A percentile compares a stretch with the other conserved stretches of the same genome.
These are phyloP conservation scores for Dovyalis caffra DNA, from an alignment of 345 rosid species.

Conservation along the genomic window DNA sequence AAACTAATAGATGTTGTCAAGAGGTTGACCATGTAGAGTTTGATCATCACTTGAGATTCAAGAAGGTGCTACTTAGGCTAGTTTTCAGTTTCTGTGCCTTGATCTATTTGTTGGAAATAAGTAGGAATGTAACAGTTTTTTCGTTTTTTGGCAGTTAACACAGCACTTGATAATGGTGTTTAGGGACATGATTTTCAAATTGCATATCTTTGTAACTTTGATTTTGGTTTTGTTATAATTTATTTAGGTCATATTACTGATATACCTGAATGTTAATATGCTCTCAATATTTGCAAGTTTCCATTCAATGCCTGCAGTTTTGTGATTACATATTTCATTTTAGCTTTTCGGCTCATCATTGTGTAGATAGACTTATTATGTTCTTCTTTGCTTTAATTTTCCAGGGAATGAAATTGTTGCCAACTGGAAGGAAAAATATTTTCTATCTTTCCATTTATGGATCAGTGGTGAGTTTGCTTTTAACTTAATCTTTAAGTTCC, in stretches of 20 bases:
- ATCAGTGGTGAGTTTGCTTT: constrained; percentile 56
- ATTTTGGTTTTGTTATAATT: background rate
- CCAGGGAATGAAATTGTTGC: constrained; percentile 78
- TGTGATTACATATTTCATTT: background rate
- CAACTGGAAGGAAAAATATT: constrained; percentile 65
- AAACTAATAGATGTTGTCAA: background rate
- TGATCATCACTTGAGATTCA: background rate
- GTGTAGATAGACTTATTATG: background rate
- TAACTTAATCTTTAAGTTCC: background rate
- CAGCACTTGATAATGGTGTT: background rate
- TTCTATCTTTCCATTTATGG: constrained; percentile 66
- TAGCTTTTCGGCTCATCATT: background rate
- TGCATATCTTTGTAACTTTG: background rate
- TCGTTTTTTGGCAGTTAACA: background rate
- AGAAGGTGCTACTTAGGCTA: background rate
- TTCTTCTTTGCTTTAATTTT: constrained; percentile 4
- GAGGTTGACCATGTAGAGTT: background rate
- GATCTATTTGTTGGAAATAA: background rate
- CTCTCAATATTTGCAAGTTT: background rate
- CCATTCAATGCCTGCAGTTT: background rate
- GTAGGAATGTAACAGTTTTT: background rate
- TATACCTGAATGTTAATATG: background rate
- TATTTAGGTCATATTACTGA: background rate
- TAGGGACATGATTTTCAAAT: background rate
- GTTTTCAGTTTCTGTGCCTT: background rate